These are phyloP conservation scores for Chaetoceros tenuissimus DNA, from an alignment of 108 stramenopile species.

Conservation along the genomic window DNA sequence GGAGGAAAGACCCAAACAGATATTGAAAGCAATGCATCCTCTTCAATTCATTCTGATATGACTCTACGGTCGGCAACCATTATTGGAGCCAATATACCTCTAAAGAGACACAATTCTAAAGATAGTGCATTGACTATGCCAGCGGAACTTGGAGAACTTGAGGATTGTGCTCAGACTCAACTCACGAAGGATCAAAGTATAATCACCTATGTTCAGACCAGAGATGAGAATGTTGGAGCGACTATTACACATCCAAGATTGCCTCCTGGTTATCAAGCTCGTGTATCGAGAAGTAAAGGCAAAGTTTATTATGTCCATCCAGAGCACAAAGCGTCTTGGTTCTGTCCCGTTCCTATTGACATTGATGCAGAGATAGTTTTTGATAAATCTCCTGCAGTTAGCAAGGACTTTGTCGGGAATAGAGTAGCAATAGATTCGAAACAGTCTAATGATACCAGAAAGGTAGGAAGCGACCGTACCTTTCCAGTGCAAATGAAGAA, in stretches of 20 bases:
- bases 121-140: not conserved
- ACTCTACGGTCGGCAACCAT: not conserved
- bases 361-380: too few relatives aligned
- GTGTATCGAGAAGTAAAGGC: conserved; percentile 45
- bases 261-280: conserved; percentile 69
- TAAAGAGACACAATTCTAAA: not conserved
- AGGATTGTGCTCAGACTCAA: not conserved
- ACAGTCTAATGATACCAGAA: too few relatives aligned
- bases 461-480: too few relatives aligned
- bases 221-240: conserved; percentile 2
- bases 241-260: conserved; percentile 15
- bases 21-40: not conserved
- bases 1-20: not conserved
- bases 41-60: not conserved
- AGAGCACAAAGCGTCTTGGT: conserved; percentile 61
- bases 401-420: too few relatives aligned
- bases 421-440: too few relatives aligned
- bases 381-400: too few relatives aligned
- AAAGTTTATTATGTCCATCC: conserved; percentile 65
- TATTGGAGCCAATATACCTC: not conserved
- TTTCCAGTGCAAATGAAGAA: too few relatives aligned
- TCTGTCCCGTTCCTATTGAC: conserved; percentile 54
- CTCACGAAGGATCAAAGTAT: not conserved
- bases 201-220: not conserved
- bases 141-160: not conserved